These are phyloP conservation scores for Poronia punctata DNA, from an alignment of 495 filamentous ascomycete species.

Conservation along the genomic window DNA sequence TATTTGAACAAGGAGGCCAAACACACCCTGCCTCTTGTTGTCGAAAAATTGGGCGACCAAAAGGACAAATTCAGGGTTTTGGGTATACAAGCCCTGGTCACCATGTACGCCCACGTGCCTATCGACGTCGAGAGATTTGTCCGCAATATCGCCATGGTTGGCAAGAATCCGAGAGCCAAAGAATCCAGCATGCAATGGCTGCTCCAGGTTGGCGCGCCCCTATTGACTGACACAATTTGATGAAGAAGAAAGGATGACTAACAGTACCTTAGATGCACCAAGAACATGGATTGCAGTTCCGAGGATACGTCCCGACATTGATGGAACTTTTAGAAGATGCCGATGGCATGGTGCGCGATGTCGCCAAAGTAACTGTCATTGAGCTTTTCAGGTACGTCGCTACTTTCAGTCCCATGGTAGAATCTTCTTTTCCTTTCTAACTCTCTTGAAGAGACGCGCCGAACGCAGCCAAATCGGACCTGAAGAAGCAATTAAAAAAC, in stretches of 20 bases:
- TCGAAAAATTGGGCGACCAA: conserved; percentile 82
- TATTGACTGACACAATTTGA: conserved; percentile 1
- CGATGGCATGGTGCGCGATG: conserved; percentile 76
- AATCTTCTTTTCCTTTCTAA: too few species aligned
- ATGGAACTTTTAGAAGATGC: conserved; percentile 86
- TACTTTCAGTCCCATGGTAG: not conserved
- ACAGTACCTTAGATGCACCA: conserved; percentile 67
- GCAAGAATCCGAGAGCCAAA: conserved; percentile 75
- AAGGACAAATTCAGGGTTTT: conserved; percentile 72
- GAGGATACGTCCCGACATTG: conserved; percentile 69
- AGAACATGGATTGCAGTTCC: conserved; percentile 69
- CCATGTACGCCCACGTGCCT: conserved; percentile 60
- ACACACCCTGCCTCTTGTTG: conserved; percentile 60
- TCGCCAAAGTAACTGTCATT: conserved; percentile 71
- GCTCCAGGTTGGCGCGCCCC: conserved; percentile 50
- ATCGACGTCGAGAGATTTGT: conserved; percentile 73
- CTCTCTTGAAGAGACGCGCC: conserved; percentile 55
- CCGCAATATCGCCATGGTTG: conserved; percentile 66
- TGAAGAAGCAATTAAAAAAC: conserved; percentile 72
- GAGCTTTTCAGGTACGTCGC: conserved; percentile 69
- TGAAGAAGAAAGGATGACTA: conserved; percentile 10
- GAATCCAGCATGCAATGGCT: conserved; percentile 81
- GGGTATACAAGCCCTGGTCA: conserved; percentile 64
- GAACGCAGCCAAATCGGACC: conserved; percentile 74
- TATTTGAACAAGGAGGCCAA: conserved; percentile 57